Conservation (phyloP, 2,329 filamentous ascomycete species). For the Periconia sp. region DNA sequence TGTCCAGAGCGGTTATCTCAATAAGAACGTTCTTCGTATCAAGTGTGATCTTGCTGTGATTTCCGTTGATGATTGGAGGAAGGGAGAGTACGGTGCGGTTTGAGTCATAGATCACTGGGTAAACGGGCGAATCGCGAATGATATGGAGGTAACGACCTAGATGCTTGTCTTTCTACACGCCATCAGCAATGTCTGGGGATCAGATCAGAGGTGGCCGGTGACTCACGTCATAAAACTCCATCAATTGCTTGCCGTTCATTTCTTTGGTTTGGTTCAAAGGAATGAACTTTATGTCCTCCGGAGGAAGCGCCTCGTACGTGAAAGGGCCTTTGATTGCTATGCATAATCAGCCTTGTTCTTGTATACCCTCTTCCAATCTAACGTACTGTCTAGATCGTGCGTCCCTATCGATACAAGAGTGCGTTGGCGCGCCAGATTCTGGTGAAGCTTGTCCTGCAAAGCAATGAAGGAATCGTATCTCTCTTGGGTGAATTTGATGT, state of each 20-base stretch:
- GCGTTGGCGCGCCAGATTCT: constrained; percentile 89
- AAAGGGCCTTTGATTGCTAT: constrained; percentile 81
- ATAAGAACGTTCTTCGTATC: constrained; percentile 94
- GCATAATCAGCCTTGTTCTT: constrained; percentile 16
- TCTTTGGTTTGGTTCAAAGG: constrained; percentile 89
- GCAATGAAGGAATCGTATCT: constrained; percentile 97
- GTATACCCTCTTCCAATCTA: not conserved
- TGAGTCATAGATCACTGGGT: constrained; percentile 93
- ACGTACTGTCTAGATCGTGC: constrained; percentile 79
- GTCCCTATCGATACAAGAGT: constrained; percentile 97
- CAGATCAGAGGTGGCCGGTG: not conserved
- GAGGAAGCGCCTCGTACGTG: constrained; percentile 89
- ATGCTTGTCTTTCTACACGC: constrained; percentile 77
- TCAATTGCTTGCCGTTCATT: constrained; percentile 85
- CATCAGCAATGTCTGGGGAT: constrained; percentile 8
- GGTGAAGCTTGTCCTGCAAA: constrained; percentile 96
- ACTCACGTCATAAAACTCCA: constrained; percentile 80
- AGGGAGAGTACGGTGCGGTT: constrained; percentile 87
- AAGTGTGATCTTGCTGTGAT: constrained; percentile 93
- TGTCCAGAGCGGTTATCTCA: constrained; percentile 93
- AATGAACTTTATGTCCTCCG: constrained; percentile 87
- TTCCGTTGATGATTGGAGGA: constrained; percentile 95
- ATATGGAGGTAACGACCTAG: constrained; percentile 90
- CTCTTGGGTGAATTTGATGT: constrained; percentile 87
- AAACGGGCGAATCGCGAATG: constrained; percentile 88